phyloP scores from a whole-genome alignment of 306 rosid species.

The Glycine tomentella region DNA sequence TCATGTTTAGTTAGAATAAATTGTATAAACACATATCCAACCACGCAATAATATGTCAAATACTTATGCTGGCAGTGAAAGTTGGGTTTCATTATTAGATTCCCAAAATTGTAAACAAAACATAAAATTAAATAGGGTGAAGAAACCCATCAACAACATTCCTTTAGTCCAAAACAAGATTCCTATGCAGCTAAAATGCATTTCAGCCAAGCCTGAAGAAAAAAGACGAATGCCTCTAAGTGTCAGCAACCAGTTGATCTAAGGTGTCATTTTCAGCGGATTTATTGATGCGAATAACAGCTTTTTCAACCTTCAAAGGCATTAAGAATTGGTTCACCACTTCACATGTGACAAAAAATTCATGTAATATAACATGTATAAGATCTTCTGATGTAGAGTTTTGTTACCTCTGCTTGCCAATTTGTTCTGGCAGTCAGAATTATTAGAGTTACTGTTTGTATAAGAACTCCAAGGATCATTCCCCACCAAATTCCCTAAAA shows the following conservation, averaged over 20 bases:
- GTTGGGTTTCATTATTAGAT: background rate
- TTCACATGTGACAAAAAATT: background rate
- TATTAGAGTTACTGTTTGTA: slow-evolving; percentile 66
- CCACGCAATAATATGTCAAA: background rate
- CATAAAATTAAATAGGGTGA: background rate
- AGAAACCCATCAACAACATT: background rate
- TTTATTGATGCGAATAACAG: slow-evolving; percentile 54
- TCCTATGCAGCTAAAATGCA: background rate
- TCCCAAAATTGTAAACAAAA: background rate
- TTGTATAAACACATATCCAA: too few relatives aligned
- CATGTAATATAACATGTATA: background rate
- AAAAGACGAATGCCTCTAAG: slow-evolving; percentile 28
- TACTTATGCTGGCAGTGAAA: background rate
- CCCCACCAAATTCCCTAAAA: slow-evolving; percentile 84
- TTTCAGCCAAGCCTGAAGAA: background rate
- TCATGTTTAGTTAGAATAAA: background rate
- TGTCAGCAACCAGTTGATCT: slow-evolving; percentile 36
- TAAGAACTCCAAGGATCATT: slow-evolving; percentile 74
- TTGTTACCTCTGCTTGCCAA: slow-evolving; percentile 67
- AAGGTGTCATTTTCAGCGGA: slow-evolving; percentile 56
- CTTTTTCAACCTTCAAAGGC: slow-evolving; percentile 59
- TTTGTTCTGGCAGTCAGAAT: slow-evolving; percentile 69
- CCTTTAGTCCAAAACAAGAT: background rate
- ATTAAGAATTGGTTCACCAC: slow-evolving; percentile 15
- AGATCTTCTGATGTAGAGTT: background rate